A percentile compares a stretch with the other conserved stretches of the same genome.
These are phyloP conservation scores for Scenedesmus sp. DNA, from an alignment of 163 green algal species.

Conservation along the genomic window DNA sequence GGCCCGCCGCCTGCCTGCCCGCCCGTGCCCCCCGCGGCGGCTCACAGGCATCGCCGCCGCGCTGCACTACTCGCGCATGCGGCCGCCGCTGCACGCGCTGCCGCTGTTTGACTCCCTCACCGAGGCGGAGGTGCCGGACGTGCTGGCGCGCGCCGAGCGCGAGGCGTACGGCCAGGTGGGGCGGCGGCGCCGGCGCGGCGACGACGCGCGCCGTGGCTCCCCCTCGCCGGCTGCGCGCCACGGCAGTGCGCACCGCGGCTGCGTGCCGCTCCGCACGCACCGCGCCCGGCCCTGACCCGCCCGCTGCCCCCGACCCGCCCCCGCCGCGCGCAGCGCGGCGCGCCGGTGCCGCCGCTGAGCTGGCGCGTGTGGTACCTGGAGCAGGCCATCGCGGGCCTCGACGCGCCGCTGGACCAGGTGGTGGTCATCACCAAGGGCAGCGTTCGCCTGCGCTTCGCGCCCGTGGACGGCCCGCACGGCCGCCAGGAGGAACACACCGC, in stretches of 20 bases:
- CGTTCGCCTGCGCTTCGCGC: conserved; percentile 19
- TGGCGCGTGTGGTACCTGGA: conserved; percentile 41
- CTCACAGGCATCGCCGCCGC: conserved; percentile 22
- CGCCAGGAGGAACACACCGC: conserved; percentile 18
- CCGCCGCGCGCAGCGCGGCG: no score
- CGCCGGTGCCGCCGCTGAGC: no score
- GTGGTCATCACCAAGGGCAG: conserved; percentile 34
- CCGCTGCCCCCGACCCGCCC: no score
- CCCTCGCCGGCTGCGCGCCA: no score
- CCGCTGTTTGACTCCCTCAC: conserved; percentile 38
- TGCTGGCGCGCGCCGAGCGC: conserved; percentile 1
- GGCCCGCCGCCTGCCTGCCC: no score
- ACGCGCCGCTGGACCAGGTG: background rate
- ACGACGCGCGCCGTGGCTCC: no score
- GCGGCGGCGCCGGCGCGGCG: no score
- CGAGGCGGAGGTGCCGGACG: conserved; percentile 1
- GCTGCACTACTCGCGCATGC: conserved; percentile 18
- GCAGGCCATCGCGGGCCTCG: conserved; percentile 9
- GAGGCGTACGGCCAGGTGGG: conserved; percentile 17
- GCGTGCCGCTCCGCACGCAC: no score
- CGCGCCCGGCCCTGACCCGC: no score
- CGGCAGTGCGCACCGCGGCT: no score
- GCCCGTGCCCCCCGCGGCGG: no score
- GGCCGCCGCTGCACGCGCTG: conserved; percentile 33
- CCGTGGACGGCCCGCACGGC: conserved; percentile 18